Evolutionary conservation across 2,329 filamentous ascomycete genomes (phyloP).

Genomic region (Penicillium sp.): DNA sequence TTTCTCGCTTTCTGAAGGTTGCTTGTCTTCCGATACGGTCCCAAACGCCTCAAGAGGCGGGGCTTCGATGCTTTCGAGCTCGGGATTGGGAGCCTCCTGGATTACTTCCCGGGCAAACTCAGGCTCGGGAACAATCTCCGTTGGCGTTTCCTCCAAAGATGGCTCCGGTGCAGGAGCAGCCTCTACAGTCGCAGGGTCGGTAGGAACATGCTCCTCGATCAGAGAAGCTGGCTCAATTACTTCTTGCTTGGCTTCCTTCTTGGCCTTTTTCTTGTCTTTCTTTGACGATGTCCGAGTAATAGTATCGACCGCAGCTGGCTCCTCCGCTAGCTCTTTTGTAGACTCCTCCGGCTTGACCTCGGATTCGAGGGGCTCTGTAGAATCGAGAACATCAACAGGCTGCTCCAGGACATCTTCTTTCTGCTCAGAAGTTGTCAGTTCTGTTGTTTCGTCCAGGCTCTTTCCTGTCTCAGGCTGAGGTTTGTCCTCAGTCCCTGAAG

Average conservation of each 20-base stretch:
- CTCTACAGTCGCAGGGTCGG: not conserved
- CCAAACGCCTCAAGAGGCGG: not conserved
- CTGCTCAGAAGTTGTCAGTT: not conserved
- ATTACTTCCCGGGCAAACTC: not conserved
- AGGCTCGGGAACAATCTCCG: not conserved
- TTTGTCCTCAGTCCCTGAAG: not conserved
- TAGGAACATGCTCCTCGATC: not conserved
- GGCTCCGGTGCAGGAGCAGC: not conserved
- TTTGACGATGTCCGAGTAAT: slow-evolving; percentile 32
- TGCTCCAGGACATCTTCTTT: not conserved
- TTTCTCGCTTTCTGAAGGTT: not conserved
- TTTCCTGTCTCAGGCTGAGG: not conserved
- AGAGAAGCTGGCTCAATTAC: slow-evolving; percentile 1
- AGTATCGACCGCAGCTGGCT: slow-evolving; percentile 11
- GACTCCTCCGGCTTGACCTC: slow-evolving; percentile 7
- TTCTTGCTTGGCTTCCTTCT: slow-evolving; percentile 26
- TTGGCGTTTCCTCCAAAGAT: not conserved
- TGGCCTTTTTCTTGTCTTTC: slow-evolving; percentile 38
- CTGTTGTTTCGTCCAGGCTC: not conserved
- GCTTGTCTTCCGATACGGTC: not conserved
- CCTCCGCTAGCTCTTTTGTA: slow-evolving; percentile 11
- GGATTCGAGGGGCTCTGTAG: not conserved
- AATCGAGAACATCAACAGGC: not conserved
- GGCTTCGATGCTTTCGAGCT: not conserved
- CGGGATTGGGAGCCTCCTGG: not conserved